Base-by-base conservation (phyloP, 2,329 filamentous ascomycete species). In the Stagonosporopsis cucurbitacearum region DNA sequence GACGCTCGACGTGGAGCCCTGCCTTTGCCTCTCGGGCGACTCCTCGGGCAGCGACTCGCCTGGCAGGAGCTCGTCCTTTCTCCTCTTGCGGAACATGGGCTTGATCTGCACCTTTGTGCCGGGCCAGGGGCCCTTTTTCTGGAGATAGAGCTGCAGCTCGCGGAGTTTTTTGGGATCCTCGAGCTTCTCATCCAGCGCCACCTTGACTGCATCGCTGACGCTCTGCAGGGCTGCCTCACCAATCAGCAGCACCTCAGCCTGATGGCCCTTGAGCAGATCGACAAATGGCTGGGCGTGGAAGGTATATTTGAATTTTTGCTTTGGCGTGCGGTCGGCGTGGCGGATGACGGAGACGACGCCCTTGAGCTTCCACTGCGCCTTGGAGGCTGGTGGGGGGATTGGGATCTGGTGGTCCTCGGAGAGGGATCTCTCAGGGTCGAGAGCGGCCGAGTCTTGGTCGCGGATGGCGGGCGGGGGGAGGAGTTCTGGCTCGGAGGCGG, bases 61-160 rank as follows among this genome's bases (percentile, higher is more conserved):
- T 0, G 72, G 71, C 22, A 72, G 65, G 15, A 78, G 73, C 61
- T 88, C 85, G 46, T 90, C 85, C 2, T 87, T 84, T 69, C 87
- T 91, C 69, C 92, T 88, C 79, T 94, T 96, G 47, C 93, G 88
- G 76, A 99, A 99, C 92, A 99, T 96, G 9, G 95, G 95, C 76
- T 99, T 99, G 74, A 99, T 98, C 76, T 99, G 95, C 2, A 99
- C 92, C 75, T 99, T 99, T 1, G 95, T 99, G 0, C 95, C 95
- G 4, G 92, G 88, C 90, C 94, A 97, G 19, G 87, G 88, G 1
- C 93, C 92, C 75, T 99, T 99, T 78, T 95, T 96, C 37, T 91
- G 87, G 6, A 99, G 80, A 6, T 96, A 94, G 60, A 94, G 94
- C 55, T 90, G 88, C 45, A 99, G 82, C 37, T 91, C 82, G 62